phyloP scores from a whole-genome alignment of 2,329 filamentous ascomycete genomes.

The Aspergillus ochraceus region DNA sequence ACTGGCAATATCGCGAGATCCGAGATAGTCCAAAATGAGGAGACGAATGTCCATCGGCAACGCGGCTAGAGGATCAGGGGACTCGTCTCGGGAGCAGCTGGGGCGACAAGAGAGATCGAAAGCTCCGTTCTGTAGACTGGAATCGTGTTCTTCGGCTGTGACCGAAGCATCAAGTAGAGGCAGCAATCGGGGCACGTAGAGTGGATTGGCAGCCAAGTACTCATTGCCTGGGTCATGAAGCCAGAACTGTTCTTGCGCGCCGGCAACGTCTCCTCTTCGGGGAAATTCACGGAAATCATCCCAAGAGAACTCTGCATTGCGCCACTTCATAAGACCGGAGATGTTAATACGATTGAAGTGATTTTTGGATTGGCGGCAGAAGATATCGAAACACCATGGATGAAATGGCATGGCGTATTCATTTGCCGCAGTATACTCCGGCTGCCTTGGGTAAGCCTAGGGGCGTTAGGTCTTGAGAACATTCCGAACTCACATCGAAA shows the following conservation, averaged over 20 bases:
- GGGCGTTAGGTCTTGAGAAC: not conserved
- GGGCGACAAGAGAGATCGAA: not conserved
- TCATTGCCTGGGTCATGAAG: slow-evolving; percentile 7
- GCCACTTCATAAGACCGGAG: slow-evolving; percentile 15
- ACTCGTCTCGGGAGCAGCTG: not conserved
- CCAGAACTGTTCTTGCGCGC: slow-evolving; percentile 12
- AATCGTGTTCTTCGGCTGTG: not conserved
- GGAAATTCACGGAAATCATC: slow-evolving; percentile 6
- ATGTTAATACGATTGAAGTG: slow-evolving; percentile 11
- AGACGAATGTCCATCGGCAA: slow-evolving; percentile 11
- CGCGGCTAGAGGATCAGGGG: not conserved
- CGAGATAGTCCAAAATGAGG: slow-evolving; percentile 2
- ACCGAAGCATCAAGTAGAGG: slow-evolving; percentile 5
- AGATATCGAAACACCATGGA: slow-evolving; percentile 23
- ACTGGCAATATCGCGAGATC: slow-evolving; percentile 7
- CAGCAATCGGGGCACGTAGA: slow-evolving; percentile 11
- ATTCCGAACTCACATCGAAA: slow-evolving; percentile 4
- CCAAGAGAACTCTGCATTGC: slow-evolving; percentile 11
- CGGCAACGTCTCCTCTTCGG: slow-evolving; percentile 5
- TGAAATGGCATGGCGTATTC: slow-evolving; percentile 19
- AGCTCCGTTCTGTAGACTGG: not conserved
- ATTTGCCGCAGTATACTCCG: not conserved
- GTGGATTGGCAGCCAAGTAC: slow-evolving; percentile 17
- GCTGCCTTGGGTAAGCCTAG: not conserved
- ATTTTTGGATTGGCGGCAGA: slow-evolving; percentile 15